Percentiles rank a stretch among this genome's conserved stretches.
Evolutionary conservation across 164 flowering plant genomes (phyloP).

Genomic region (Nymphaea thermarum): DNA sequence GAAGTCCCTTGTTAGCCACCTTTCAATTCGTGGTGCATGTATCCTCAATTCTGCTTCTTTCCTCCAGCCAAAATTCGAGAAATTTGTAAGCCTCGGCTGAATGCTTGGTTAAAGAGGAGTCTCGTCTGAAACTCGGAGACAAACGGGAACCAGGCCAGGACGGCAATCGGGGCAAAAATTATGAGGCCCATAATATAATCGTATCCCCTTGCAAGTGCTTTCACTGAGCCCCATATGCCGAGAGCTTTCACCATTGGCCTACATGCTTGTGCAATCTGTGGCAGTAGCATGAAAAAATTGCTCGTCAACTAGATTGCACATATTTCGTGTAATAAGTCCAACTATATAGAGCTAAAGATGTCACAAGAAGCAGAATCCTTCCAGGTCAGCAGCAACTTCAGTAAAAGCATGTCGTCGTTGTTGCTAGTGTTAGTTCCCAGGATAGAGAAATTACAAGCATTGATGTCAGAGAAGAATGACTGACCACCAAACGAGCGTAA

Average conservation of each 20-base stretch:
- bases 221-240: slow-evolving; percentile 87
- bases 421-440: too few species aligned
- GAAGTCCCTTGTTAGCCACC: too few species aligned
- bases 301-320: too few species aligned
- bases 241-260: slow-evolving; percentile 51
- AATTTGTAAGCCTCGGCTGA: slow-evolving; percentile 95
- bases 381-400: too few species aligned
- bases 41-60: slow-evolving; percentile 54
- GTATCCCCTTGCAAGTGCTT: slow-evolving; percentile 85
- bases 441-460: too few species aligned
- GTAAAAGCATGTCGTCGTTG: too few species aligned
- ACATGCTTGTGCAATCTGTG: slow-evolving; percentile 83
- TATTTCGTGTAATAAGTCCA: too few species aligned
- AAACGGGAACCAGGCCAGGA: slow-evolving; percentile 96
- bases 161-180: slow-evolving; percentile 60
- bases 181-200: slow-evolving; percentile 72
- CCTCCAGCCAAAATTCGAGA: slow-evolving; percentile 92
- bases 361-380: too few species aligned
- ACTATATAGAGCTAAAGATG: too few species aligned
- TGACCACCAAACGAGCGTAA: too few species aligned
- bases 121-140: slow-evolving; percentile 93
- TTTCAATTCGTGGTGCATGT: too few species aligned
- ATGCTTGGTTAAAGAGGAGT: slow-evolving; percentile 90
- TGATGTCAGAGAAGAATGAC: too few species aligned
- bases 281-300: not conserved